phyloP scores from a whole-genome alignment of 169 alveolate genomes.

The Theileria parva region DNA sequence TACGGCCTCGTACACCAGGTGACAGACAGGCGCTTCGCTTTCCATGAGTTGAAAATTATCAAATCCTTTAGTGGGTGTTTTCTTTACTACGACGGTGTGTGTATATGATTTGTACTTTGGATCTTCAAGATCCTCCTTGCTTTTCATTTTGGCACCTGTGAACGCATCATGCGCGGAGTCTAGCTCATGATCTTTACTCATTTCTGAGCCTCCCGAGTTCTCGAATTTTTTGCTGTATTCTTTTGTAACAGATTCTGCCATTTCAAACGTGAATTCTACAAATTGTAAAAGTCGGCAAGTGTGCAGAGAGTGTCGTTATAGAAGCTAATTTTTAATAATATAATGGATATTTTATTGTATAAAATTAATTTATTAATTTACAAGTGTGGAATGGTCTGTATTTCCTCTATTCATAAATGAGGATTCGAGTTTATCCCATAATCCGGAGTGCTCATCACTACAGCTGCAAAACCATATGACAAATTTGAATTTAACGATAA shows the following conservation, averaged over 20 bases:
- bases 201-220: too few species aligned
- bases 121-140: background rate
- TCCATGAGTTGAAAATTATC: conserved; percentile 7
- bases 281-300: too few species aligned
- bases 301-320: too few species aligned
- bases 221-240: too few species aligned
- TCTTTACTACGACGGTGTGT: conserved; percentile 8
- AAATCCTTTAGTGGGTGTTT: background rate
- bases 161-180: background rate
- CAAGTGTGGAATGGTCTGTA: background rate
- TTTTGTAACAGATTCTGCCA: background rate
- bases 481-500: background rate
- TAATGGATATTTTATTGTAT: too few species aligned
- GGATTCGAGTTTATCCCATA: conserved; percentile 20
- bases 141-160: conserved; percentile 4
- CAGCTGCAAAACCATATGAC: background rate
- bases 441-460: background rate
- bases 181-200: background rate
- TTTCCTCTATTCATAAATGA: background rate
- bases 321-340: too few species aligned
- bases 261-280: background rate
- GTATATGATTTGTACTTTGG: background rate
- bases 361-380: background rate
- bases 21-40: conserved; percentile 57
- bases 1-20: conserved; percentile 63